Conservation (phyloP, 208 protist species). For the Tritrichomonas foetus region DNA sequence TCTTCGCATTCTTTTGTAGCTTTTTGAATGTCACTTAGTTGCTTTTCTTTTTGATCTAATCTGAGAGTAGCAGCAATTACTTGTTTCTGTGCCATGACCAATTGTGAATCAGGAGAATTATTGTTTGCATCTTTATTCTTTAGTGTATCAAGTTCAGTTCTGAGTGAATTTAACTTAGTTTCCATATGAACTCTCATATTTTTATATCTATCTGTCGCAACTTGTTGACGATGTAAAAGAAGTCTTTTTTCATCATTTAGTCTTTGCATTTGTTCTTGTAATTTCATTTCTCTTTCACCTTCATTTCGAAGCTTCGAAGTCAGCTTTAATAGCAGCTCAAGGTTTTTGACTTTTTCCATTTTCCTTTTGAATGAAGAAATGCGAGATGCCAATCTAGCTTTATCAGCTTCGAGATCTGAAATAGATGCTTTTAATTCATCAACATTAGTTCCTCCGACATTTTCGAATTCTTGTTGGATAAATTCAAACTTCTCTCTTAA, state of each 20-base stretch:
- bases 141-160: background rate
- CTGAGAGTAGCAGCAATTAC: background rate
- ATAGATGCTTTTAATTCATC: background rate
- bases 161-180: background rate
- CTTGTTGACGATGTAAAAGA: background rate
- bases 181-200: background rate
- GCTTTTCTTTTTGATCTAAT: background rate
- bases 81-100: background rate
- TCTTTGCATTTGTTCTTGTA: background rate
- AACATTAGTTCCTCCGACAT: background rate
- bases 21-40: background rate
- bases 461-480: background rate
- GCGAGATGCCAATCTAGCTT: background rate
- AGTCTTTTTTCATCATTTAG: conserved; percentile 9
- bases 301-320: background rate
- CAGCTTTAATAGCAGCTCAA: background rate
- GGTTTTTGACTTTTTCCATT: background rate
- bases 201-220: background rate
- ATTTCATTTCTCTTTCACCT: background rate
- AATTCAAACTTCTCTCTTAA: background rate
- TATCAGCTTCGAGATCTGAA: background rate
- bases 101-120: background rate
- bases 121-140: background rate
- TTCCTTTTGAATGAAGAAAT: background rate
- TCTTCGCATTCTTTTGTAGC: background rate